A percentile compares a stretch with the other conserved stretches of the same genome.
phyloP scores from a whole-genome alignment of 441 rosid genomes.

The Biscutella laevigata region DNA sequence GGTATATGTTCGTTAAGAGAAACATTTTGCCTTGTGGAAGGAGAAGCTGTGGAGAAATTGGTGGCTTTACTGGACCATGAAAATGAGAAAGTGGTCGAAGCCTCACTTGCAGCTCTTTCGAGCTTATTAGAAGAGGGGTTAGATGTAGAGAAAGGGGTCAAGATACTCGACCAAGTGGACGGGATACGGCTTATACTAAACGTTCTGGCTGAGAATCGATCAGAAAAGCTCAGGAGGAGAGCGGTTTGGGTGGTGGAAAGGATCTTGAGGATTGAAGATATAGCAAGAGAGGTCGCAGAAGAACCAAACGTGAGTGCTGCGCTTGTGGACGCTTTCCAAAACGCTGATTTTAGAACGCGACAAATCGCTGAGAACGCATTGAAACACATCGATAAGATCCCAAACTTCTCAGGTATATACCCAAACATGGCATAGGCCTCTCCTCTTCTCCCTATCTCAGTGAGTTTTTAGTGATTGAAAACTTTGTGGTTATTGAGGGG shows the following conservation, averaged over 20 bases:
- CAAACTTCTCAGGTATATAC: slow-evolving; percentile 84
- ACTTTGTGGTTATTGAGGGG: slow-evolving; percentile 1
- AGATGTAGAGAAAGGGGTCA: slow-evolving; percentile 68
- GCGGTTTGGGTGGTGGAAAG: slow-evolving; percentile 91
- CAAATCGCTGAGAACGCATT: slow-evolving; percentile 90
- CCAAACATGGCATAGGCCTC: slow-evolving; percentile 36
- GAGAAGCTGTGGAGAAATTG: slow-evolving; percentile 74
- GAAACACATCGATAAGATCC: slow-evolving; percentile 82
- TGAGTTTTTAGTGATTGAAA: slow-evolving; percentile 12
- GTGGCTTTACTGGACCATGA: slow-evolving; percentile 83
- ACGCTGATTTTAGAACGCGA: slow-evolving; percentile 72
- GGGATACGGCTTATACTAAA: slow-evolving; percentile 56
- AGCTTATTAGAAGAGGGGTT: slow-evolving; percentile 72
- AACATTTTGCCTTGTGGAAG: slow-evolving; percentile 73
- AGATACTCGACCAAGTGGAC: slow-evolving; percentile 50
- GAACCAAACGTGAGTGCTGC: slow-evolving; percentile 67
- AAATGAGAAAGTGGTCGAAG: slow-evolving; percentile 78
- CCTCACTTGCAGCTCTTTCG: slow-evolving; percentile 77
- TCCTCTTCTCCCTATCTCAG: not conserved
- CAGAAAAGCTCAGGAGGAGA: slow-evolving; percentile 63
- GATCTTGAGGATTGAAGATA: slow-evolving; percentile 68
- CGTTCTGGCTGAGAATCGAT: slow-evolving; percentile 51
- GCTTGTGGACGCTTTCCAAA: slow-evolving; percentile 92
- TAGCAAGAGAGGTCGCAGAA: slow-evolving; percentile 67
- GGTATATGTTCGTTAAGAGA: slow-evolving; percentile 76